Conservation (phyloP, 2,329 filamentous ascomycete species). For the Zasmidium cellare region DNA sequence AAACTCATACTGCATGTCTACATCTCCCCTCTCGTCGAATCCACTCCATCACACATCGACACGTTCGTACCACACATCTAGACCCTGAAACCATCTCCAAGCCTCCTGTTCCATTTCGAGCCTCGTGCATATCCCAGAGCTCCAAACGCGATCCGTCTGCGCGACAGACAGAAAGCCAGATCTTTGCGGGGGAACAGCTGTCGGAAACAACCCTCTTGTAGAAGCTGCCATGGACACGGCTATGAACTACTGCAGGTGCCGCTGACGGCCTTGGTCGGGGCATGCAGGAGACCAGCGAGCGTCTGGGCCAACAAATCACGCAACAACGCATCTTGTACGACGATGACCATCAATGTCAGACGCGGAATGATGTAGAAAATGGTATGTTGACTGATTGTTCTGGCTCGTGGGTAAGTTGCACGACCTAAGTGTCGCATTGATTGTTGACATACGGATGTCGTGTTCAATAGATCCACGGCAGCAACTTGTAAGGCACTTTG, state of each 20-base stretch:
- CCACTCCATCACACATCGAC: too few species aligned
- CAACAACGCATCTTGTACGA: background rate
- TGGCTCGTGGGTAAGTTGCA: too few species aligned
- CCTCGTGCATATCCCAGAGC: background rate
- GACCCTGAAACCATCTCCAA: background rate
- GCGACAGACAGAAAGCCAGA: background rate
- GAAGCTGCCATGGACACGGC: background rate
- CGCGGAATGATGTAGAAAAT: too few species aligned
- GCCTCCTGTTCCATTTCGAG: background rate
- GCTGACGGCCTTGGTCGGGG: background rate
- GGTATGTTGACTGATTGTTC: too few species aligned
- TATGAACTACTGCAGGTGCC: background rate
- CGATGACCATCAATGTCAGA: too few species aligned
- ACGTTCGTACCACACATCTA: background rate
- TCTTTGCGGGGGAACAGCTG: background rate
- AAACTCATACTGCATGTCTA: background rate
- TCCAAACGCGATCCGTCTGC: background rate
- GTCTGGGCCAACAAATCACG: background rate
- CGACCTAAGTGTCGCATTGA: too few species aligned
- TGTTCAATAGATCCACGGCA: constrained; percentile 28
- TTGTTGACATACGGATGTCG: too few species aligned
- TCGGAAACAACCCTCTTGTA: background rate
- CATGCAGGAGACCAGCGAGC: background rate
- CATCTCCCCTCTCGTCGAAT: too few species aligned
- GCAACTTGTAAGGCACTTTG: constrained; percentile 27